These are phyloP conservation scores for Ophiostoma sp. DNA, from an alignment of 2,329 filamentous ascomycete species.

Conservation along the genomic window DNA sequence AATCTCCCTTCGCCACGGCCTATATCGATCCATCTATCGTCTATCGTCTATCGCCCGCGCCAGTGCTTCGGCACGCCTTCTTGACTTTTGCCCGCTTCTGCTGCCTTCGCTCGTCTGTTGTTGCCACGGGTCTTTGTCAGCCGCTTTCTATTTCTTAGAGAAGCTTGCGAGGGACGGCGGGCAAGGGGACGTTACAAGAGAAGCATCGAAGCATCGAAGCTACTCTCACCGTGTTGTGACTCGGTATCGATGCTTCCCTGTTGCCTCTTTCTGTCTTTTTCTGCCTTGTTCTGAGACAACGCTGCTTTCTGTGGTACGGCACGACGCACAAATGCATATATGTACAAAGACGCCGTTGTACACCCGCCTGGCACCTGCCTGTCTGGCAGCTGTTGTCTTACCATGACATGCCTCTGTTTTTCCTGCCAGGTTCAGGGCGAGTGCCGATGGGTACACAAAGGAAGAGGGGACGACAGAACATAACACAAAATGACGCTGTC, in stretches of 20 bases:
- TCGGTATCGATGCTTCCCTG: background rate
- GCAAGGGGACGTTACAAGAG: background rate
- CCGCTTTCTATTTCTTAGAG: background rate
- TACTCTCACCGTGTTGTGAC: background rate
- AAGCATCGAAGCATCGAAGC: background rate
- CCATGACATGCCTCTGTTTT: constrained; percentile 4
- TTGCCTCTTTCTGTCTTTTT: background rate
- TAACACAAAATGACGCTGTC: background rate
- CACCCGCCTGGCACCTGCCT: constrained; percentile 18
- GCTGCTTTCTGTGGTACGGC: background rate
- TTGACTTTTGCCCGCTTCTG: background rate
- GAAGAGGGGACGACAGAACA: background rate
- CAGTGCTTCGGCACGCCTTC: background rate
- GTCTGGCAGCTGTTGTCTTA: constrained; percentile 22
- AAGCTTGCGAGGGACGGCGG: background rate
- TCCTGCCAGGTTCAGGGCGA: background rate
- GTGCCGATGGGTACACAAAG: constrained; percentile 8
- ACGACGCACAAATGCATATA: constrained; percentile 8
- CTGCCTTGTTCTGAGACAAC: background rate
- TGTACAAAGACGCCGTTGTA: constrained; percentile 2
- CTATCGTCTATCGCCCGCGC: background rate
- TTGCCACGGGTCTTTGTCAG: background rate
- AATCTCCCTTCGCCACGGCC: background rate
- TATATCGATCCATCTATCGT: background rate
- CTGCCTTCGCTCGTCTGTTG: background rate